phyloP scores from a whole-genome alignment of 2,329 filamentous ascomycete genomes.

The Verticillium zaregamsianum region DNA sequence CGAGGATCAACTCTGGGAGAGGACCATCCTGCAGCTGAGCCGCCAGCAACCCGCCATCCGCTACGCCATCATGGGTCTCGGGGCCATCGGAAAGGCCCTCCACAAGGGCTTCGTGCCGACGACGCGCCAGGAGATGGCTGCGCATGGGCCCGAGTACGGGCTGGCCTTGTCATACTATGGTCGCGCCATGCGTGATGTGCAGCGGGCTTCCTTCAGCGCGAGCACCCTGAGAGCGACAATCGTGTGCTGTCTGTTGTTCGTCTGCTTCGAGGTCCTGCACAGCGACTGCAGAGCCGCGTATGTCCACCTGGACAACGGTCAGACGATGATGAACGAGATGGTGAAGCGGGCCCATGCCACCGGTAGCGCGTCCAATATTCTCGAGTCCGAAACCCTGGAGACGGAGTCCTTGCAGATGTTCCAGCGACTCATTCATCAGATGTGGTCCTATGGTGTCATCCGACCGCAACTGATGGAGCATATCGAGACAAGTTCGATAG shows the following conservation, averaged over 20 bases:
- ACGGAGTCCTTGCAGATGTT: constrained; percentile 22
- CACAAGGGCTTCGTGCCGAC: constrained; percentile 4
- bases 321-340: constrained; percentile 30
- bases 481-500: background rate
- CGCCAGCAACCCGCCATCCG: constrained; percentile 26
- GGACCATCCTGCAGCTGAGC: constrained; percentile 27
- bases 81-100: constrained; percentile 23
- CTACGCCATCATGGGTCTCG: constrained; percentile 32
- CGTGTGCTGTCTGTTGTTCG: constrained; percentile 31
- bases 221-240: constrained; percentile 22
- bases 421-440: constrained; percentile 22
- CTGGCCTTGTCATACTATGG: constrained; percentile 28
- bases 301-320: constrained; percentile 30
- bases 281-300: constrained; percentile 28
- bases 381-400: constrained; percentile 14
- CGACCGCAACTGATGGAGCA: background rate
- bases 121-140: constrained; percentile 7
- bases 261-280: constrained; percentile 32
- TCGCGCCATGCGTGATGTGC: constrained; percentile 23
- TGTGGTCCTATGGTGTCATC: constrained; percentile 19
- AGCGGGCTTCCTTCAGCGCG: constrained; percentile 12
- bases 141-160: constrained; percentile 19
- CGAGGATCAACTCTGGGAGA: constrained; percentile 32
- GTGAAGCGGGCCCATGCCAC: constrained; percentile 3
- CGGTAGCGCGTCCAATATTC: background rate